Percentiles rank a stretch among this genome's conserved stretches.
These are phyloP conservation scores for Trifolium dubium DNA, from an alignment of 306 rosid species.

Conservation along the genomic window DNA sequence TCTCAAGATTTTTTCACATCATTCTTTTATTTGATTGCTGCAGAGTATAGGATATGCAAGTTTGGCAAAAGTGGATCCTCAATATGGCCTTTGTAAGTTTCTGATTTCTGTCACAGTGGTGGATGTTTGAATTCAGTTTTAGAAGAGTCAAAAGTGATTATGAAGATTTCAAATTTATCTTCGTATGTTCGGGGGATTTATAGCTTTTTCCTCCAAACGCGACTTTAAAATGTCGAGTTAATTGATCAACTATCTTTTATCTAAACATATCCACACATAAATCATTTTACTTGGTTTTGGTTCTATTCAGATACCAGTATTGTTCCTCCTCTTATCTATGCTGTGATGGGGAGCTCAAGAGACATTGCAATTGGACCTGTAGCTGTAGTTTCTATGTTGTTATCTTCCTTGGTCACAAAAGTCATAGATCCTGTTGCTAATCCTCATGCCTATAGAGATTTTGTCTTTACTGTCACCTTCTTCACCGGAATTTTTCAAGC, in stretches of 20 bases:
- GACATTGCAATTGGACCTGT: conserved; percentile 93
- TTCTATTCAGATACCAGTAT: conserved; percentile 68
- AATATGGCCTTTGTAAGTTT: conserved; percentile 82
- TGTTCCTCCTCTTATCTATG: conserved; percentile 83
- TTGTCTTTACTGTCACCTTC: conserved; percentile 76
- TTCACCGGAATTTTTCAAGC: conserved; percentile 83
- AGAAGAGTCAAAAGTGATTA: not conserved
- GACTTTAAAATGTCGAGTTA: no score
- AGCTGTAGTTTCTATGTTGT: conserved; percentile 80
- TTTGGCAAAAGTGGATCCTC: conserved; percentile 81
- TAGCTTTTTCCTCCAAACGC: not conserved
- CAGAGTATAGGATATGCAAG: conserved; percentile 92
- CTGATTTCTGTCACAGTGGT: not conserved
- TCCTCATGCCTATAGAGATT: conserved; percentile 68
- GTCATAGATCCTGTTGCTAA: conserved; percentile 71
- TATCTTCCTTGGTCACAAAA: conserved; percentile 65
- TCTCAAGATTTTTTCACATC: not conserved
- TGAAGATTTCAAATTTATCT: not conserved
- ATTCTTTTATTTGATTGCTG: conserved; percentile 32
- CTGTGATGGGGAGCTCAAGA: conserved; percentile 89
- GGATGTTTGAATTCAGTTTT: not conserved
- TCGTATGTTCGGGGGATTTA: not conserved
- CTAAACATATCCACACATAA: no score
- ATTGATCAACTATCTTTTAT: no score
- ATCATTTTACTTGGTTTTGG: conserved; percentile 3